Base-by-base conservation (phyloP, 106 monocot species). In the Hemerocallis citrina region DNA sequence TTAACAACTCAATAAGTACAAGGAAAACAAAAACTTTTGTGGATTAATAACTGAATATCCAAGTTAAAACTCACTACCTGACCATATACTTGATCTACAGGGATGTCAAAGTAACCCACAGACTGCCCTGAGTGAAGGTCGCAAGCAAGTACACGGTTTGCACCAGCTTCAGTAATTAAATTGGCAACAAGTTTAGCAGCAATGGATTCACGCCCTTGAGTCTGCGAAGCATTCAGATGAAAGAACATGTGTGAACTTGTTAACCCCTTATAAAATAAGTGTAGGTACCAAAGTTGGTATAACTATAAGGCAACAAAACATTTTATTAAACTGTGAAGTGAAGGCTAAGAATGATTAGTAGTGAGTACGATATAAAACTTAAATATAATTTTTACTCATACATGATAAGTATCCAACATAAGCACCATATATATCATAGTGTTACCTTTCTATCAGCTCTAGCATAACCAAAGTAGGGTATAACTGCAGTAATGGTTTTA, bases 401-500 rank as follows among this genome's bases (percentile, higher is more conserved):
- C n/a, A n/a, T n/a, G n/a, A n/a, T n/a, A n/a, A n/a, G n/a, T n/a
- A n/a, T n/a, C n/a, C n/a, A n/a, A n/a, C n/a, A n/a, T n/a, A n/a
- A n/a, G n/a, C n/a, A n/a, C n/a, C n/a, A n/a, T n/a, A n/a, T n/a
- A n/a, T n/a, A n/a, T n/a, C n/a, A n/a, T n/a, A 33, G 15, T 41
- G 7, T 29, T 25, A 83, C 91, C 83, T 92, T 92, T 52, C 91
- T 86, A 64, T 92, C 91, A 59, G 91, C 85, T 64, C 91, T 86
- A 52, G 91, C 85, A 72, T 92, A 92, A 24, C 91, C 91, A 77
- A 92, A 92, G 70, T 92, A 92, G 35, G 91, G 91, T 33, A 92
- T 86, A 39, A 92, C 91, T 7, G 91, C 86, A 25, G 91, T 92
- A 7, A 92, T 86, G 60, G 55, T 92, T 37, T 83, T 86, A 14